Conservation (phyloP, 1,284 basidiomycete species). For the Tilletia horrida region DNA sequence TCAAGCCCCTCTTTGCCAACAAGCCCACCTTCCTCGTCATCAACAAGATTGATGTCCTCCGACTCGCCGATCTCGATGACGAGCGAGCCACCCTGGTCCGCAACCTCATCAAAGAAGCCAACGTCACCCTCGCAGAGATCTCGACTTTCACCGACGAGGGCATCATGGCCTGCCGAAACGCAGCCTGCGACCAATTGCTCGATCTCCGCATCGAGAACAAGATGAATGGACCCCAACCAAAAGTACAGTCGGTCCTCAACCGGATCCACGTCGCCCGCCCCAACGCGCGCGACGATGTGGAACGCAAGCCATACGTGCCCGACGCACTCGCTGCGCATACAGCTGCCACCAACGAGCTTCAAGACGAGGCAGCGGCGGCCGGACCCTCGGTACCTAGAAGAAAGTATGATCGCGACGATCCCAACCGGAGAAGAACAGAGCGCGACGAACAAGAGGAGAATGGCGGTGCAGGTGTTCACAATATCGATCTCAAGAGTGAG, state of each 20-base stretch:
- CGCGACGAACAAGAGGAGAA: conserved; percentile 53
- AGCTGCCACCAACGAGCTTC: neutral
- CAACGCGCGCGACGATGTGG: conserved; percentile 47
- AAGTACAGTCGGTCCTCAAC: conserved; percentile 43
- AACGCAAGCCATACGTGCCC: conserved; percentile 46
- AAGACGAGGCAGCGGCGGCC: neutral
- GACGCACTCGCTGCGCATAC: conserved; percentile 21
- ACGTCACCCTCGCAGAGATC: conserved; percentile 47
- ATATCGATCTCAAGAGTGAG: conserved; percentile 49
- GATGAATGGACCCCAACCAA: conserved; percentile 50
- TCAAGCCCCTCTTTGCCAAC: conserved; percentile 54
- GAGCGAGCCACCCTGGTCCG: conserved; percentile 44
- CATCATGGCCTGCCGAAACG: conserved; percentile 50
- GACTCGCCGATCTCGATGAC: conserved; percentile 45
- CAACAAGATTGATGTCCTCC: conserved; percentile 51
- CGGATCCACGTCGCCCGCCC: conserved; percentile 52
- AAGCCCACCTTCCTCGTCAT: conserved; percentile 54
- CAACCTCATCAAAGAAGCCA: conserved; percentile 46
- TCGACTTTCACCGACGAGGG: conserved; percentile 55
- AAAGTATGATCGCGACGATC: conserved; percentile 50
- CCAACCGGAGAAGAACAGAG: conserved; percentile 44
- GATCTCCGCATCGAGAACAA: conserved; percentile 51
- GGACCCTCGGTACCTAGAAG: conserved; percentile 29
- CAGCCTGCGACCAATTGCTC: conserved; percentile 51
- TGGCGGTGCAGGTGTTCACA: conserved; percentile 53